phyloP scores from a whole-genome alignment of 306 rosid genomes.

The Mucuna pruriens region DNA sequence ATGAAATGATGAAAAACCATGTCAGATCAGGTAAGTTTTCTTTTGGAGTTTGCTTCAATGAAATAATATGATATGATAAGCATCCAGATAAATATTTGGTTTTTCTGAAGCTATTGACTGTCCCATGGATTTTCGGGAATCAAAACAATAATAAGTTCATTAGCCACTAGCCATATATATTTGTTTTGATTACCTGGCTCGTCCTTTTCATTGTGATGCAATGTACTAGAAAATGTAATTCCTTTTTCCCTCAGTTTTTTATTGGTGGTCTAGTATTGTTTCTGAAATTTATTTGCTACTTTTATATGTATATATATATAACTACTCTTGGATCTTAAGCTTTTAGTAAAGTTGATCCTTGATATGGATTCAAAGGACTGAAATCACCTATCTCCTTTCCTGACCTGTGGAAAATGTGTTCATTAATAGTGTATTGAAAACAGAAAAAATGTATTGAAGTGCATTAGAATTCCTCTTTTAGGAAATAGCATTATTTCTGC shows the following conservation, averaged over 20 bases:
- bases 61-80: background rate
- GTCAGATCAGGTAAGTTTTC: conserved; percentile 68
- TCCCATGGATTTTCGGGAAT: conserved; percentile 15
- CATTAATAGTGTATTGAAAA: too few species aligned
- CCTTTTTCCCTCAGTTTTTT: background rate
- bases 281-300: background rate
- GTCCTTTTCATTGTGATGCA: conserved; percentile 14
- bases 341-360: conserved; percentile 6
- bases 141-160: background rate
- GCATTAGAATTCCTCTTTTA: too few species aligned
- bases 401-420: too few species aligned
- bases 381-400: background rate
- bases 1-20: conserved; percentile 62
- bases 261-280: background rate
- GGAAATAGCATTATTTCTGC: too few species aligned
- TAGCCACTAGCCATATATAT: background rate
- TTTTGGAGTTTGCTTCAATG: conserved; percentile 32
- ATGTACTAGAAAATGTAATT: conserved; percentile 3
- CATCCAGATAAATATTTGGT: background rate
- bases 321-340: background rate
- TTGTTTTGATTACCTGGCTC: background rate
- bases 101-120: conserved; percentile 13
- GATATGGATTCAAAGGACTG: background rate
- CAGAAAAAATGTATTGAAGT: too few species aligned
- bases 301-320: background rate